Percentiles rank a stretch among this genome's conserved stretches.
Conservation (phyloP, 2,329 filamentous ascomycete genomes). For the Ambrosiella xylebori region DNA sequence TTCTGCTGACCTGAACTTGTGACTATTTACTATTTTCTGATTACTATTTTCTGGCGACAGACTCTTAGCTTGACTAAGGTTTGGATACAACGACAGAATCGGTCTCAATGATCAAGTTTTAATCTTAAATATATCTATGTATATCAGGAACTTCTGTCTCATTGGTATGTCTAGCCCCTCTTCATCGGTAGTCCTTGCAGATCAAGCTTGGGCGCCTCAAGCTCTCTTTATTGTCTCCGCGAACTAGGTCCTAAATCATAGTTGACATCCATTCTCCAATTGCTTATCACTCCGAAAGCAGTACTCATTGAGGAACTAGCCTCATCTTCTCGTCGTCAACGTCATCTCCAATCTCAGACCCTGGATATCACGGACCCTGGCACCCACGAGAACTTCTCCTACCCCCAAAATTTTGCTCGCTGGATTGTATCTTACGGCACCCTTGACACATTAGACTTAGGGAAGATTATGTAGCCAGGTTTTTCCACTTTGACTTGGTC, state of each 20-base stretch:
- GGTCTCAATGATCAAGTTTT: too few species aligned
- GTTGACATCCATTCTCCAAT: background rate
- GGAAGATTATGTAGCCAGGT: background rate
- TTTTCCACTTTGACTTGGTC: background rate
- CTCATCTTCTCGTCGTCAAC: background rate
- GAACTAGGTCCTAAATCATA: background rate
- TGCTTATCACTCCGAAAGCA: too few species aligned
- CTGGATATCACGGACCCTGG: conserved; percentile 1
- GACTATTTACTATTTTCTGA: background rate
- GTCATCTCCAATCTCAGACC: background rate
- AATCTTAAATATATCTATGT: too few species aligned
- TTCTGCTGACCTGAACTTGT: background rate
- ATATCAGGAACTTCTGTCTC: too few species aligned
- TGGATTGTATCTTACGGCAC: background rate
- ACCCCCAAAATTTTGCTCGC: background rate
- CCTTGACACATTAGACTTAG: background rate
- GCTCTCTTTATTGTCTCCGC: background rate
- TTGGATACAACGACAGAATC: too few species aligned
- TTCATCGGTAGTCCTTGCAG: background rate
- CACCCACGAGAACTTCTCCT: background rate
- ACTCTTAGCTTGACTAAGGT: background rate
- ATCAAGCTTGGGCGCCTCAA: background rate
- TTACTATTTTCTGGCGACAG: background rate
- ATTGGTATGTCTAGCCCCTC: background rate
- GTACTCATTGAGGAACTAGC: too few species aligned